Conservation (phyloP, 2,329 filamentous ascomycete genomes). For the Sarocladium brachiariae region DNA sequence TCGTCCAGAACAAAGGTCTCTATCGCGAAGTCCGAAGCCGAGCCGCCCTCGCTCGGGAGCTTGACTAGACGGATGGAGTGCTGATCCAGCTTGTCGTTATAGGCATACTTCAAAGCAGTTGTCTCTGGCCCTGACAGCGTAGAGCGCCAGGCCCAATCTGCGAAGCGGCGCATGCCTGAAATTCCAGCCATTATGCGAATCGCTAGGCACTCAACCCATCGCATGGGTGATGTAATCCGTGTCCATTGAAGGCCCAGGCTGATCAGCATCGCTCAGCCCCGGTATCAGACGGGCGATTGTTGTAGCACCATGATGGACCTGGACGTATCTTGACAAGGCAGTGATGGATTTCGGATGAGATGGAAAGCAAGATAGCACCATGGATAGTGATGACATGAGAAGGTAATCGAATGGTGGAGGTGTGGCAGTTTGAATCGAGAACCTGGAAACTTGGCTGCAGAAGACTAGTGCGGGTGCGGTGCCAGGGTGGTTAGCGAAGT, state of each 20-base stretch:
- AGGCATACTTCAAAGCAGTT: conserved; percentile 9
- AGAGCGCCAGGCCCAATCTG: conserved; percentile 7
- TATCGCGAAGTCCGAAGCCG: conserved; percentile 12
- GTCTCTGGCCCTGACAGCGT: conserved; percentile 11
- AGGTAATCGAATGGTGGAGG: not conserved
- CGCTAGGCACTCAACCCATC: conserved; percentile 3
- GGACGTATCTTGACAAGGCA: no score
- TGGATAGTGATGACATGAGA: not conserved
- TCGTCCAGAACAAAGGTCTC: conserved; percentile 14
- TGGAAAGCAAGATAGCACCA: not conserved
- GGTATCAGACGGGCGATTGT: not conserved
- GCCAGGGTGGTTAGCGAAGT: no score
- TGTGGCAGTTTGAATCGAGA: not conserved
- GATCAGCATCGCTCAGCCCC: conserved; percentile 1
- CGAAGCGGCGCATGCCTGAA: conserved; percentile 3
- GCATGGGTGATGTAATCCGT: not conserved
- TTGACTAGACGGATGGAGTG: conserved; percentile 15
- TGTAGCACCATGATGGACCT: not conserved
- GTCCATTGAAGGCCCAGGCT: not conserved
- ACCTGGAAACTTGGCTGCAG: conserved; percentile 3
- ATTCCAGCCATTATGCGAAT: conserved; percentile 3
- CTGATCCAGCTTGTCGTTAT: conserved; percentile 12
- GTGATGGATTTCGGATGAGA: not conserved
- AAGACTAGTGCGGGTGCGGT: no score
- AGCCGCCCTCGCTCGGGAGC: conserved; percentile 11